Evolutionary conservation across 176 grass and related monocot species (phyloP).

Genomic region (Lolium rigidum): DNA sequence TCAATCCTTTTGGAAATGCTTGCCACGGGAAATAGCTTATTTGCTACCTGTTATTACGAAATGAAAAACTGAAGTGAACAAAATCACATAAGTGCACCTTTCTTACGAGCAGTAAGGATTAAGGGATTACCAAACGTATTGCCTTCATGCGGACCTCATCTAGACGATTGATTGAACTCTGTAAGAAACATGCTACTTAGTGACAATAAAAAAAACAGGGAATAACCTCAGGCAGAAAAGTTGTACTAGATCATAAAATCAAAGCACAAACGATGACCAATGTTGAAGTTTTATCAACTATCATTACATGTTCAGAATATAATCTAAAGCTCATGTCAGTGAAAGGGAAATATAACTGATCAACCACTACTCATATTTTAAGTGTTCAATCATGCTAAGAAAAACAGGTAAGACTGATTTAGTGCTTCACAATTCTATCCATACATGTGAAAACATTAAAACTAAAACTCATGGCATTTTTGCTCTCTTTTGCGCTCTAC

Average conservation of each 20-base stretch:
- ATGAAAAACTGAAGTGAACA: conserved; percentile 39
- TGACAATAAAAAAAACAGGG: conserved; percentile 28
- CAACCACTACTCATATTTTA: conserved; percentile 11
- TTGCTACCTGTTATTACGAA: conserved; percentile 75
- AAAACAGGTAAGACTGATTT: neutral
- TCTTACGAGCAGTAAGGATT: conserved; percentile 27
- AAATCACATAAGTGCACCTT: conserved; percentile 21
- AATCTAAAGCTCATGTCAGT: conserved; percentile 9
- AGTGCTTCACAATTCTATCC: conserved; percentile 27
- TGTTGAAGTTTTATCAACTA: conserved; percentile 25
- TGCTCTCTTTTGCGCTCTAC: conserved; percentile 4
- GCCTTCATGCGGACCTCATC: conserved; percentile 95
- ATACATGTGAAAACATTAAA: neutral
- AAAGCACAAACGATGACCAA: neutral
- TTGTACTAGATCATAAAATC: conserved; percentile 2
- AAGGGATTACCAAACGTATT: conserved; percentile 86
- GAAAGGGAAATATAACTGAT: conserved; percentile 24
- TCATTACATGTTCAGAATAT: conserved; percentile 27
- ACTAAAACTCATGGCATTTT: conserved; percentile 12
- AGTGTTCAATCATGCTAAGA: neutral
- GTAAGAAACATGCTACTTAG: conserved; percentile 46
- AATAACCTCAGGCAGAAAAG: conserved; percentile 22
- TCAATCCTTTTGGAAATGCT: conserved; percentile 93
- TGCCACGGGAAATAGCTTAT: conserved; percentile 88
- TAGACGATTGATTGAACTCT: conserved; percentile 85